Evolutionary conservation across 495 filamentous ascomycete species (phyloP).

Genomic region (Parmelia sp.): DNA sequence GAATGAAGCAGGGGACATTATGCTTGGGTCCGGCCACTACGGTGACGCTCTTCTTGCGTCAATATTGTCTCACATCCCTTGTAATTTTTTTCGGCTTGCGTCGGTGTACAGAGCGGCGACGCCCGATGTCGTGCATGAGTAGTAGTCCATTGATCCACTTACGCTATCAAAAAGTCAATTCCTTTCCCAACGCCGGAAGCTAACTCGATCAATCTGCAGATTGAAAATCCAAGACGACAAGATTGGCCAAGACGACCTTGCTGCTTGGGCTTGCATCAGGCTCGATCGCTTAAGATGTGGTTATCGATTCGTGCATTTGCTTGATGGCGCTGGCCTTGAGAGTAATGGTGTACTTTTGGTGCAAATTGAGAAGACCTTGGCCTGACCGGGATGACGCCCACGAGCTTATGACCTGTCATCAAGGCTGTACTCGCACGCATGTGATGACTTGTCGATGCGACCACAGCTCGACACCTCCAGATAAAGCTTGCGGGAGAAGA

Average conservation of each 20-base stretch:
- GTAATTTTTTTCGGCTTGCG: background rate
- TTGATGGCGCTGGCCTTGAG: constrained; percentile 55
- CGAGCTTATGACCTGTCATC: background rate
- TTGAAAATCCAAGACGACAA: constrained; percentile 84
- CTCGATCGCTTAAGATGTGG: constrained; percentile 72
- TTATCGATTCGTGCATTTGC: constrained; percentile 67
- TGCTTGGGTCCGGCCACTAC: background rate
- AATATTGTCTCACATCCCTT: background rate
- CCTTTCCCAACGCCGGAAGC: background rate
- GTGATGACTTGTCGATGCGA: background rate
- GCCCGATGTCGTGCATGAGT: background rate
- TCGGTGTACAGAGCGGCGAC: background rate
- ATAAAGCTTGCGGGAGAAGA: background rate
- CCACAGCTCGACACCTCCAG: background rate
- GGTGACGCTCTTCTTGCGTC: background rate
- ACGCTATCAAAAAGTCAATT: background rate
- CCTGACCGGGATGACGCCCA: constrained; percentile 3
- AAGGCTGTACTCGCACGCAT: background rate
- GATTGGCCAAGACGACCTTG: constrained; percentile 64
- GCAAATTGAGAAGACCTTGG: constrained; percentile 49
- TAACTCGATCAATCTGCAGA: constrained; percentile 35
- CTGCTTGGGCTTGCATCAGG: constrained; percentile 82
- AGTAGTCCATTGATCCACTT: background rate
- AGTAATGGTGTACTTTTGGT: constrained; percentile 64
- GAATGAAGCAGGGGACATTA: background rate